Evolutionary conservation across 106 monocot genomes (phyloP).

Genomic region (Ottelia alismoides): DNA sequence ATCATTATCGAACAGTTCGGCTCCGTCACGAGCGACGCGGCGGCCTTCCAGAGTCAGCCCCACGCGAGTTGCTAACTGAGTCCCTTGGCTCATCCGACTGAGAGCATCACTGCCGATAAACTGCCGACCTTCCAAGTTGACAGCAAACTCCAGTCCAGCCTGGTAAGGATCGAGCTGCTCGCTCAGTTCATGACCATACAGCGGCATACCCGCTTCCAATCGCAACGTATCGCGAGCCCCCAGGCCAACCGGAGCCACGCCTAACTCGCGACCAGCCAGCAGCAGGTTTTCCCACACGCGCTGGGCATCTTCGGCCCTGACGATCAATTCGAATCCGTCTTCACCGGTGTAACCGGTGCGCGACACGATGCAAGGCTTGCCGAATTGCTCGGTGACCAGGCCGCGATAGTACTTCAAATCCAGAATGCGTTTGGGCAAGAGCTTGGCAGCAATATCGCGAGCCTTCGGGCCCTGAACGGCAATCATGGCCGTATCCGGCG

Average conservation of each 20-base stretch:
- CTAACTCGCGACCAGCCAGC: not conserved
- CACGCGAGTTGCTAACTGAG: not conserved
- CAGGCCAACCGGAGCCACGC: not conserved
- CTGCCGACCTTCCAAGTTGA: not conserved
- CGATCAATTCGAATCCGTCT: not conserved
- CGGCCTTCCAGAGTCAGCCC: not conserved
- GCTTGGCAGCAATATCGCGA: not conserved
- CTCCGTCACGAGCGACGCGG: not conserved
- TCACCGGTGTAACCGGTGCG: not conserved
- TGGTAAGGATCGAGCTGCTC: not conserved
- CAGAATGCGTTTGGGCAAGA: not conserved
- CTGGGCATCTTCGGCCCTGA: not conserved
- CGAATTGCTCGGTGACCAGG: no score
- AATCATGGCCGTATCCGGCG: not conserved
- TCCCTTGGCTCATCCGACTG: not conserved
- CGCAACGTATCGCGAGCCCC: not conserved
- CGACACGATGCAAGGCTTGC: not conserved
- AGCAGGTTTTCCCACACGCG: not conserved
- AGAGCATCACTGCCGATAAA: not conserved
- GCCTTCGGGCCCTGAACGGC: not conserved
- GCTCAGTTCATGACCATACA: not conserved
- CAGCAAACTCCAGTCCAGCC: not conserved
- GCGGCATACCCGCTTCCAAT: not conserved
- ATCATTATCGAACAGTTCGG: not conserved
- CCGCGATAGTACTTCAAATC: not conserved